These are phyloP conservation scores for Penicillium carneum DNA, from an alignment of 2,329 filamentous ascomycete species.

Conservation along the genomic window DNA sequence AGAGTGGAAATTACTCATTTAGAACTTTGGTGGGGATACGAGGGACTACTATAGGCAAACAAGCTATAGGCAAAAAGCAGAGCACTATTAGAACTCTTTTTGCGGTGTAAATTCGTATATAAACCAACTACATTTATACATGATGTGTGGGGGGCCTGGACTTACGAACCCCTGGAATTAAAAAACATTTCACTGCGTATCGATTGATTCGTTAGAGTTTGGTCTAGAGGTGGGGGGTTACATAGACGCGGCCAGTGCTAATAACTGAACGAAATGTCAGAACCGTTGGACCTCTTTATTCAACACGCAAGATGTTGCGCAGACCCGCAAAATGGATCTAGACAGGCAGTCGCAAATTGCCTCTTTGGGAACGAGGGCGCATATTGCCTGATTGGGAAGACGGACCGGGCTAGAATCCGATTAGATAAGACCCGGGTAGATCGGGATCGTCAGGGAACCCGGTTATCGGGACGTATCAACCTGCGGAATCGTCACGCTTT, in stretches of 20 bases:
- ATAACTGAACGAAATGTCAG: too few species aligned
- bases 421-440: constrained; percentile 11
- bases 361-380: neutral
- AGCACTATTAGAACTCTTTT: too few species aligned
- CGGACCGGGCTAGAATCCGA: neutral
- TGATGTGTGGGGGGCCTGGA: too few species aligned
- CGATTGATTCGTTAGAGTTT: too few species aligned
- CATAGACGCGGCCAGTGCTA: neutral
- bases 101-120: too few species aligned
- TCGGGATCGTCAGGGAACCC: constrained; percentile 11
- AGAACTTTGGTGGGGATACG: too few species aligned
- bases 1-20: too few species aligned
- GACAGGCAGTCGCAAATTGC: neutral
- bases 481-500: neutral
- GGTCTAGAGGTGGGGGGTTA: neutral
- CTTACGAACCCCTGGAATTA: too few species aligned
- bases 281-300: neutral
- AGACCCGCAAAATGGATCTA: neutral
- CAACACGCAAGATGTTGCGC: neutral
- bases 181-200: too few species aligned
- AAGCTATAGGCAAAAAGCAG: too few species aligned
- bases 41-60: too few species aligned
- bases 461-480: neutral
- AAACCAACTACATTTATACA: too few species aligned
- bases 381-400: constrained; percentile 14